phyloP scores from a whole-genome alignment of 2,329 filamentous ascomycete species.

The Coniochaeta sp. region DNA sequence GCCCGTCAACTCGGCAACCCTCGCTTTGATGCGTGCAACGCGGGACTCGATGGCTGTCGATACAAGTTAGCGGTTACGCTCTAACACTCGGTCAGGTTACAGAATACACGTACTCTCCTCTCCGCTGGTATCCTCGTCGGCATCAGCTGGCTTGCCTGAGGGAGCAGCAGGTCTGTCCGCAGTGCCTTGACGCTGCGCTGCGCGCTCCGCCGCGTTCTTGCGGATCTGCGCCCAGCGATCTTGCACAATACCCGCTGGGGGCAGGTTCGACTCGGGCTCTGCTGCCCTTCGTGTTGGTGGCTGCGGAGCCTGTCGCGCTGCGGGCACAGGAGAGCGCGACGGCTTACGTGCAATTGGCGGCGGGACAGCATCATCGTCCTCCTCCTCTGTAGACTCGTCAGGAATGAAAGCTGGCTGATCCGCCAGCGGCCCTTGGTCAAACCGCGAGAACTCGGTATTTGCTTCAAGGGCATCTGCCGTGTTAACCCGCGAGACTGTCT shows the following conservation, averaged over 20 bases:
- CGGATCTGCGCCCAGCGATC: slow-evolving; percentile 96
- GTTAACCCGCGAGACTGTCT: slow-evolving; percentile 51
- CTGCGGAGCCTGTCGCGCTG: slow-evolving; percentile 3
- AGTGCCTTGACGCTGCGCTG: slow-evolving; percentile 59
- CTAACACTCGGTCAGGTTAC: neutral
- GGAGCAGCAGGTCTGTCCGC: slow-evolving; percentile 31
- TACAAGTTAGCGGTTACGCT: neutral
- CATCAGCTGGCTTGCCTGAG: slow-evolving; percentile 42
- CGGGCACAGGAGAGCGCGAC: slow-evolving; percentile 15
- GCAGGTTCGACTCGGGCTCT: slow-evolving; percentile 19
- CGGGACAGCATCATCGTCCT: slow-evolving; percentile 39
- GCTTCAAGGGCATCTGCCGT: slow-evolving; percentile 52
- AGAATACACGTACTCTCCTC: slow-evolving; percentile 74
- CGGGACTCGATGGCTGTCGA: slow-evolving; percentile 84
- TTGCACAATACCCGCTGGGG: slow-evolving; percentile 34
- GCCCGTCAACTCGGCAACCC: slow-evolving; percentile 87
- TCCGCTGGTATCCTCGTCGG: slow-evolving; percentile 83
- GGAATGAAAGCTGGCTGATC: slow-evolving; percentile 81
- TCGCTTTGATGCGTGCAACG: slow-evolving; percentile 94
- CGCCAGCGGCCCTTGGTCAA: slow-evolving; percentile 81
- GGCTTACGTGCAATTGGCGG: slow-evolving; percentile 42
- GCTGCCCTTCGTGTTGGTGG: slow-evolving; percentile 18
- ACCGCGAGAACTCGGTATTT: slow-evolving; percentile 55
- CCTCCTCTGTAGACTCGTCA: slow-evolving; percentile 42
- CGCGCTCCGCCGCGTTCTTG: slow-evolving; percentile 84